Evolutionary conservation across 2,329 filamentous ascomycete genomes (phyloP).

Genomic region (Aspergillus fumigatiaffinis): DNA sequence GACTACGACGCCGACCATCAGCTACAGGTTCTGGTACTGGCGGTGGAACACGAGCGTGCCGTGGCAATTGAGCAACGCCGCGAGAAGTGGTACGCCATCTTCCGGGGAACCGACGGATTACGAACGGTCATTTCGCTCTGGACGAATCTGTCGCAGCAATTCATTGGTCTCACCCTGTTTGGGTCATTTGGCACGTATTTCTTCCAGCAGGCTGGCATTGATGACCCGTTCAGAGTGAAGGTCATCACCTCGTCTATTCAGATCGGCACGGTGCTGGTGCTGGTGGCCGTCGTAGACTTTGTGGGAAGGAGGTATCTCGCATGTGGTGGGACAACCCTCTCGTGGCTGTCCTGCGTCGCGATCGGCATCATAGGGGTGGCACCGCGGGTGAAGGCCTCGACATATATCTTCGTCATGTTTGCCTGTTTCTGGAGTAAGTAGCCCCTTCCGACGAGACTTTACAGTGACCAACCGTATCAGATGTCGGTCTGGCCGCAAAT

Average conservation of each 20-base stretch:
- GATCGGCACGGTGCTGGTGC: conserved; percentile 1
- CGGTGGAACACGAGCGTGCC: conserved; percentile 5
- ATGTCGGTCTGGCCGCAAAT: conserved; percentile 23
- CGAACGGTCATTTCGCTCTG: conserved; percentile 11
- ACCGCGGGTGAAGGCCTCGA: conserved; percentile 1
- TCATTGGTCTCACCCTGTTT: conserved; percentile 15
- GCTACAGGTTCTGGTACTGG: background rate
- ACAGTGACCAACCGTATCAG: background rate
- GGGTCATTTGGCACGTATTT: conserved; percentile 18
- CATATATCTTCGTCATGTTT: conserved; percentile 4
- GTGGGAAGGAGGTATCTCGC: conserved; percentile 2
- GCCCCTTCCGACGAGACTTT: background rate
- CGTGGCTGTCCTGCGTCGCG: conserved; percentile 5
- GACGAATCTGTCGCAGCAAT: conserved; percentile 14
- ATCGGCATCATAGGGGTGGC: conserved; percentile 4
- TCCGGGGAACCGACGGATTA: conserved; percentile 4
- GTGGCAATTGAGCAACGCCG: conserved; percentile 3
- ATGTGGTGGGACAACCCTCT: conserved; percentile 6
- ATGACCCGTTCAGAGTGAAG: conserved; percentile 8
- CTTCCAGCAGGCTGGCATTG: conserved; percentile 15
- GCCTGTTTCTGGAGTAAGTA: conserved; percentile 9
- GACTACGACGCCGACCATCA: conserved; percentile 8
- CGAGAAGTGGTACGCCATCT: conserved; percentile 11
- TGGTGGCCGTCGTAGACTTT: conserved; percentile 1
- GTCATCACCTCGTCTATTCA: conserved; percentile 8